Percentiles rank a stretch among this genome's conserved stretches.
Evolutionary conservation across 208 protist genomes (phyloP).

Genomic region (Trypanosoma boissoni): DNA sequence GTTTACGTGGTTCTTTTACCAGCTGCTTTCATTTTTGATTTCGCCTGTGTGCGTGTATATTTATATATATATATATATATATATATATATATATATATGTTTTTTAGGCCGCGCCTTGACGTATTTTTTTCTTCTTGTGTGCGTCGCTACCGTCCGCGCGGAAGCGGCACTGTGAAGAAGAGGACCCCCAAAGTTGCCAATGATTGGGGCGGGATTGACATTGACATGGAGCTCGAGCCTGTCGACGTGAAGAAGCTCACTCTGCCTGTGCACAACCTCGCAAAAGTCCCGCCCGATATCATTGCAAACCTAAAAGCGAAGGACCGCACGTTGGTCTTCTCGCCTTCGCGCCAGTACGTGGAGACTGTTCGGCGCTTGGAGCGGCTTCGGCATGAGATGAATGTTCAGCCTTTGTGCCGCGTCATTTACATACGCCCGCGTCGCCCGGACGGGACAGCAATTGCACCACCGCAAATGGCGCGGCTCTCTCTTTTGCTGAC

Average conservation of each 20-base stretch:
- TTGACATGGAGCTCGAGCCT: constrained; percentile 20
- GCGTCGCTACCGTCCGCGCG: not conserved
- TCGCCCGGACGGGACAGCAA: constrained; percentile 10
- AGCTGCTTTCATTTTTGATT: no score
- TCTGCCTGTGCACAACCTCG: constrained; percentile 45
- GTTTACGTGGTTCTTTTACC: no score
- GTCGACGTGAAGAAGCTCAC: constrained; percentile 27
- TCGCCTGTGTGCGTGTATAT: not conserved
- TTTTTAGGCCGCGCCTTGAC: not conserved
- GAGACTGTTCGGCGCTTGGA: constrained; percentile 15
- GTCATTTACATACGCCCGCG: constrained; percentile 57
- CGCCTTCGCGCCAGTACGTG: constrained; percentile 17
- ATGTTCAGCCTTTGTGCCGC: constrained; percentile 31
- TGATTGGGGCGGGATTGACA: constrained; percentile 1
- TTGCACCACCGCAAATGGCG: constrained; percentile 6
- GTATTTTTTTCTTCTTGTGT: not conserved
- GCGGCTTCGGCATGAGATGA: constrained; percentile 27
- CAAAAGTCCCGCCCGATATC: constrained; percentile 44
- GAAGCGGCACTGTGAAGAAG: not conserved
- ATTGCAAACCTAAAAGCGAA: constrained; percentile 38
- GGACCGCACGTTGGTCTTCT: constrained; percentile 38
- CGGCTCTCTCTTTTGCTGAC: constrained; percentile 31
- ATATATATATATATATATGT: not conserved
- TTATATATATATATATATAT: not conserved
- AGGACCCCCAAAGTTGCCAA: not conserved